Base-by-base conservation (phyloP, 805 yeast species). In the Pichia cabralensis region DNA sequence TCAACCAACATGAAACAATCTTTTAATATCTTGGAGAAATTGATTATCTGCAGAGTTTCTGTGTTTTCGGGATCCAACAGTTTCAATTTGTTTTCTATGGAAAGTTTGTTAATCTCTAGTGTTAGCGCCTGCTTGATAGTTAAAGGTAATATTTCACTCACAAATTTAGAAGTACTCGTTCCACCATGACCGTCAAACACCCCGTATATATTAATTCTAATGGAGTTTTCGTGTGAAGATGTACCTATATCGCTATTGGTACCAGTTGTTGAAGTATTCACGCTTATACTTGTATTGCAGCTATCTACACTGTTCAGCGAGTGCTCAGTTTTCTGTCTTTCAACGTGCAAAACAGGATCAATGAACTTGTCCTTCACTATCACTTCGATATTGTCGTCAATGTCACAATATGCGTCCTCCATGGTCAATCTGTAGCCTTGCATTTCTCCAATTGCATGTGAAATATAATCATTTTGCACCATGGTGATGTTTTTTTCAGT, bases 141-240 rank as follows among this genome's bases (percentile, higher is more conserved):
- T 8, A 15, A 28, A 5, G 60, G 58, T 17, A 75, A 55, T 16
- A 51, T 49, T 16, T 61, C 61, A 27, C 75, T 64, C 5, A 80
- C 55, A 41, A 60, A 71, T 23, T 64, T 64, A 2, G 88, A 75
- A 16, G 80, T 67, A 18, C 68, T 67, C 6, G 68, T 62, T 12
- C 89, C 88, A 3, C 94, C 94, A 53, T 81, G 94, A 2, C 94
- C 94, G 55, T 81, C 94, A 55, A 78, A 81, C 2, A 81, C 80
- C 0, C 80, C 85, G 52, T 76, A 79, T 3, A 80, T 65, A 37
- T 64, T 62, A 10, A 54, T 30, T 28, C 40, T 44, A 8, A 48
- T 31, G 8, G 38, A 35, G 4, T 22, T 18, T 2, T 7, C 18
- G 19, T 21, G 11, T 3, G 25, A 26, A 8, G 19, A 23, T 6